Evolutionary conservation across 768 basidiomycete genomes (phyloP).

Genomic region (Pholiota molesta): DNA sequence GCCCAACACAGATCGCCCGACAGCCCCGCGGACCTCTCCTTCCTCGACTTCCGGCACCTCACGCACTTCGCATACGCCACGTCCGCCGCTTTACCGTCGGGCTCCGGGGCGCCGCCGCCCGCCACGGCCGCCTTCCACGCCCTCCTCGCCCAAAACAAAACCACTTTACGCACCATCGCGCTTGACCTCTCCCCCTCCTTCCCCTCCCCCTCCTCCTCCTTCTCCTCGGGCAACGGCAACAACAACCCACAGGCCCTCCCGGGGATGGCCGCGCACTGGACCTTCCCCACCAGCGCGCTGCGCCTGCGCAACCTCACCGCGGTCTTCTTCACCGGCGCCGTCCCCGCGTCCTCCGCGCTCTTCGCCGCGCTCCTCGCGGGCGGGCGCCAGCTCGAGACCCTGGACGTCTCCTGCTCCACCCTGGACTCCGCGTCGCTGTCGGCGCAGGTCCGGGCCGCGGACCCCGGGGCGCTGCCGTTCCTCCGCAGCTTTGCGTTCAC

Average conservation of each 20-base stretch:
- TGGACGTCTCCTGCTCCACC: slow-evolving; percentile 53
- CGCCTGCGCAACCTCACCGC: slow-evolving; percentile 66
- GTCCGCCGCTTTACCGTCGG: slow-evolving; percentile 30
- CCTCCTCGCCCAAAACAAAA: slow-evolving; percentile 56
- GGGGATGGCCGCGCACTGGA: no score
- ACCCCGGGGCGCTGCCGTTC: no score
- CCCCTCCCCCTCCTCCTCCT: slow-evolving; percentile 43
- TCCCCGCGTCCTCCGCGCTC: slow-evolving; percentile 50
- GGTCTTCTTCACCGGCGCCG: slow-evolving; percentile 61
- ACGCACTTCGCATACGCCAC: slow-evolving; percentile 61
- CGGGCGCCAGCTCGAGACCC: slow-evolving; percentile 65
- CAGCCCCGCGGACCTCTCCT: slow-evolving; percentile 45
- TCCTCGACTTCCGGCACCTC: slow-evolving; percentile 56
- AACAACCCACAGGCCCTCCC: no score
- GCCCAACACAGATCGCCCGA: slow-evolving; percentile 49
- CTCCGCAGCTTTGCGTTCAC: slow-evolving; percentile 66
- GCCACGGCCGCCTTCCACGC: slow-evolving; percentile 37
- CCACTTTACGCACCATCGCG: slow-evolving; percentile 53
- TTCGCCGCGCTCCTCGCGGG: slow-evolving; percentile 62
- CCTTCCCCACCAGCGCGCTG: slow-evolving; percentile 55
- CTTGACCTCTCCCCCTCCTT: slow-evolving; percentile 34
- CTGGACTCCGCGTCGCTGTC: slow-evolving; percentile 53
- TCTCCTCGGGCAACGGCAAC: no score
- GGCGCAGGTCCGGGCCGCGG: no score
- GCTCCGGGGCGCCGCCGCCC: neutral